Conservation (phyloP, 2,329 filamentous ascomycete genomes). For the Colletotrichum agaves region DNA sequence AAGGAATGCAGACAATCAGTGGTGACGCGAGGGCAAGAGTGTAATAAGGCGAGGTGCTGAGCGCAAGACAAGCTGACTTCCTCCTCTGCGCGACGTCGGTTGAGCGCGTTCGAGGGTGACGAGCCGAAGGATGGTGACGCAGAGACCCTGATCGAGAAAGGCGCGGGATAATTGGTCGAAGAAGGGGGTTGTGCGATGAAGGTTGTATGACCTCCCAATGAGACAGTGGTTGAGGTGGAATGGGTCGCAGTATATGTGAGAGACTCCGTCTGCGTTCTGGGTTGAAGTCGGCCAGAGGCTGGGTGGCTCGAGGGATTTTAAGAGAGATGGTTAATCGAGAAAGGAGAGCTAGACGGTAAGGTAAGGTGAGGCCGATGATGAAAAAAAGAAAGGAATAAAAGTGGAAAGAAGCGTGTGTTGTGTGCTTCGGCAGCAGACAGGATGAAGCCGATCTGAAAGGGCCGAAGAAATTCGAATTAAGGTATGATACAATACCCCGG, state of each 20-base stretch:
- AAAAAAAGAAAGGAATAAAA: slow-evolving; percentile 12
- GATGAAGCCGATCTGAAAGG: slow-evolving; percentile 20
- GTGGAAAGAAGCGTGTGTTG: slow-evolving; percentile 6
- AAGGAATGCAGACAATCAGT: slow-evolving; percentile 18
- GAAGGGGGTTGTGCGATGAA: slow-evolving; percentile 20
- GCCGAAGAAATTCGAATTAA: slow-evolving; percentile 12
- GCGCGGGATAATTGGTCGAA: slow-evolving; percentile 11
- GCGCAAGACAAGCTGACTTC: slow-evolving; percentile 5
- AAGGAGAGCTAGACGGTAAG: slow-evolving; percentile 16
- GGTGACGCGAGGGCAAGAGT: slow-evolving; percentile 11
- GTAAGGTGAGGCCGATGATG: slow-evolving; percentile 9
- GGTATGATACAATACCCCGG: slow-evolving; percentile 15
- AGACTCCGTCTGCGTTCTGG: slow-evolving; percentile 2
- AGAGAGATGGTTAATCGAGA: neutral
- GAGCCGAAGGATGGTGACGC: slow-evolving; percentile 22
- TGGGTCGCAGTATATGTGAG: slow-evolving; percentile 29
- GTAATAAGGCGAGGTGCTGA: slow-evolving; percentile 17
- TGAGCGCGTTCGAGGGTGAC: slow-evolving; percentile 15
- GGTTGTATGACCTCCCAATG: slow-evolving; percentile 22
- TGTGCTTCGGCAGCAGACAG: slow-evolving; percentile 9
- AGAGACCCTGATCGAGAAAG: slow-evolving; percentile 23
- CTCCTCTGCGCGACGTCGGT: slow-evolving; percentile 21
- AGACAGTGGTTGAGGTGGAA: slow-evolving; percentile 25
- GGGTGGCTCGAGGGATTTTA: neutral
- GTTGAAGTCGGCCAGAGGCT: neutral